Evolutionary conservation across 1,139 yeast species (phyloP).

Genomic region (Meyerozyma smithsonii): DNA sequence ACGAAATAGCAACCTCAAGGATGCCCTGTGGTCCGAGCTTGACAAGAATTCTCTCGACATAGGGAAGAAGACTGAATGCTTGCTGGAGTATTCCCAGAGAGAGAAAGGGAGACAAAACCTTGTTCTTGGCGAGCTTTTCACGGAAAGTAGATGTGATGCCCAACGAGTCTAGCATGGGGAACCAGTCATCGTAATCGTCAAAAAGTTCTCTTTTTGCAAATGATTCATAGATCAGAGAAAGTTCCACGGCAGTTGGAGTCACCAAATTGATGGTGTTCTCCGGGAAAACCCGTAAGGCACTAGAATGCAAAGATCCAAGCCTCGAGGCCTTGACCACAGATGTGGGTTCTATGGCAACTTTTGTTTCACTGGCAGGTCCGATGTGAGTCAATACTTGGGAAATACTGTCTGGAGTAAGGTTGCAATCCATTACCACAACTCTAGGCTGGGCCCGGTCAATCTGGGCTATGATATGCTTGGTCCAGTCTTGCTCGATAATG

Average conservation of each 20-base stretch:
- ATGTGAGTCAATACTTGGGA: constrained; percentile 28
- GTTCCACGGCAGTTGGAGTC: constrained; percentile 68
- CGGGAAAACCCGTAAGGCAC: constrained; percentile 25
- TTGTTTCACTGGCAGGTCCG: constrained; percentile 15
- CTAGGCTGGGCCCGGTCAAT: constrained; percentile 32
- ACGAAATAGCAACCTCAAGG: constrained; percentile 34
- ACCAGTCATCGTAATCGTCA: constrained; percentile 65
- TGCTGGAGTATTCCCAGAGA: constrained; percentile 60
- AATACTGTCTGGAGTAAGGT: constrained; percentile 45
- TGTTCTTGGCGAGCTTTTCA: constrained; percentile 26
- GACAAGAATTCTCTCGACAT: constrained; percentile 59
- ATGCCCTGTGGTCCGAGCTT: constrained; percentile 71
- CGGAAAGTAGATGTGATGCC: constrained; percentile 48
- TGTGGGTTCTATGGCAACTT: constrained; percentile 70
- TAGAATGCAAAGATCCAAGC: constrained; percentile 21
- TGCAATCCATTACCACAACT: constrained; percentile 63
- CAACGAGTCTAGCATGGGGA: constrained; percentile 62
- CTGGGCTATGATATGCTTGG: constrained; percentile 33
- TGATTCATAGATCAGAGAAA: constrained; percentile 48
- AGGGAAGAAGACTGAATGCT: constrained; percentile 68
- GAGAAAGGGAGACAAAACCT: constrained; percentile 21
- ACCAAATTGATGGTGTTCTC: constrained; percentile 34
- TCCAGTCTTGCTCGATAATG: constrained; percentile 48
- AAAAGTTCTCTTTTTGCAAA: constrained; percentile 47
- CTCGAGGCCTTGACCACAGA: constrained; percentile 55